A percentile compares a stretch with the other conserved stretches of the same genome.
phyloP scores from a whole-genome alignment of 805 yeast species.

The Scheffersomyces spartinae region DNA sequence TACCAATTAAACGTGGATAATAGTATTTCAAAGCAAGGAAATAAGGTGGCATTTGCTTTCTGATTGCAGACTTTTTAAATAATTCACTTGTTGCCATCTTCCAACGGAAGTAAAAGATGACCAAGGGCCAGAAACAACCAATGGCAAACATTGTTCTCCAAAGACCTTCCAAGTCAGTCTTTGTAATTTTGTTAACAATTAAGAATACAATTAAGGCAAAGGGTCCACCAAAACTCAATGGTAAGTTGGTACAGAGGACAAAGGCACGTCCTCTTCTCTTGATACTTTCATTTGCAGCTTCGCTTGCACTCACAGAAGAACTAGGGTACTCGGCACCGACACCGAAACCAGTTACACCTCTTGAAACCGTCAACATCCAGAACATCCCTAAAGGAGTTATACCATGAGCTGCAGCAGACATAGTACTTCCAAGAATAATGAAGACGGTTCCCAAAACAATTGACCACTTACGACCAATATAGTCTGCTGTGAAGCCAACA shows the following conservation, averaged over 20 bases:
- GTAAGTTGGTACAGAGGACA: slow-evolving; percentile 59
- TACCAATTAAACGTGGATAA: slow-evolving; percentile 60
- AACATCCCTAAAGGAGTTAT: slow-evolving; percentile 47
- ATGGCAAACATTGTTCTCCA: slow-evolving; percentile 65
- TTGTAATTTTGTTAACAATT: slow-evolving; percentile 51
- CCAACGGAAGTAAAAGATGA: slow-evolving; percentile 61
- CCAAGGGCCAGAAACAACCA: slow-evolving; percentile 57
- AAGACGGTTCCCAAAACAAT: slow-evolving; percentile 51
- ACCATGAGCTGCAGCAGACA: slow-evolving; percentile 68
- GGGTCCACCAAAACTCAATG: slow-evolving; percentile 71
- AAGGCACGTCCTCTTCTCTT: slow-evolving; percentile 57
- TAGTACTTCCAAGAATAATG: slow-evolving; percentile 49
- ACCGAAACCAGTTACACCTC: slow-evolving; percentile 73
- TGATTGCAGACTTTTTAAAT: slow-evolving; percentile 55
- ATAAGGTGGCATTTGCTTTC: slow-evolving; percentile 40
- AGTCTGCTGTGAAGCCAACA: slow-evolving; percentile 54
- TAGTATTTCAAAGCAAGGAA: slow-evolving; percentile 49
- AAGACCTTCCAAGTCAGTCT: slow-evolving; percentile 30
- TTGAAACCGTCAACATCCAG: slow-evolving; percentile 63
- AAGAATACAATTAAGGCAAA: slow-evolving; percentile 56
- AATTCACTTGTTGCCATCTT: slow-evolving; percentile 57
- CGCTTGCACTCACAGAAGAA: slow-evolving; percentile 56
- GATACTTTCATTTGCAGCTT: slow-evolving; percentile 60
- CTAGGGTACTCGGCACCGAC: slow-evolving; percentile 72
- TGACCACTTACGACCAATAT: slow-evolving; percentile 62